phyloP scores from a whole-genome alignment of 352 stramenopile genomes.

The Pythium inflatum region DNA sequence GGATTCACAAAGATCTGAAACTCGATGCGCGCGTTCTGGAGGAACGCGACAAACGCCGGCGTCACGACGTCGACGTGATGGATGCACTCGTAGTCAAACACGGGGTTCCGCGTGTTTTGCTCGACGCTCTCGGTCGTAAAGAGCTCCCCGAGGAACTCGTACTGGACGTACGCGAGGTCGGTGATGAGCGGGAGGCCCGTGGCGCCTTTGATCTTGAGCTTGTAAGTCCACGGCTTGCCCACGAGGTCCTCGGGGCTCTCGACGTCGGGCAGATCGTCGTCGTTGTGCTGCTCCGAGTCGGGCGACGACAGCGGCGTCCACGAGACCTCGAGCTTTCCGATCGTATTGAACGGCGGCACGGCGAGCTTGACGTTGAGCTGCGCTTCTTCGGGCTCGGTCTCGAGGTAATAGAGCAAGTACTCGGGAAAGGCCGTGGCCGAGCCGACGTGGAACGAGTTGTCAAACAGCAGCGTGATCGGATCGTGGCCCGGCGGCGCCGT shows the following conservation, averaged over 20 bases:
- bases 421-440: slow-evolving; percentile 93
- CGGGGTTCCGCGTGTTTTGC: slow-evolving; percentile 83
- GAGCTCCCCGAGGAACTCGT: slow-evolving; percentile 92
- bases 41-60: slow-evolving; percentile 86
- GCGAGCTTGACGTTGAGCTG: slow-evolving; percentile 91
- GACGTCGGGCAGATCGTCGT: slow-evolving; percentile 72
- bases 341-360: slow-evolving; percentile 92
- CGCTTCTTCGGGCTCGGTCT: slow-evolving; percentile 90
- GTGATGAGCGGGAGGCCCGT: slow-evolving; percentile 89
- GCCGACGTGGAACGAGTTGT: slow-evolving; percentile 92
- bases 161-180: slow-evolving; percentile 91
- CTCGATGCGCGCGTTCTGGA: slow-evolving; percentile 79
- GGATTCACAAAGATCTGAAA: slow-evolving; percentile 91
- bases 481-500: slow-evolving; percentile 84
- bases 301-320: slow-evolving; percentile 88
- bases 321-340: slow-evolving; percentile 90
- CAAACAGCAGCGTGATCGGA: slow-evolving; percentile 91
- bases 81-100: slow-evolving; percentile 90
- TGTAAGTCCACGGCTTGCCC: slow-evolving; percentile 92
- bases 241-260: slow-evolving; percentile 78
- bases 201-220: slow-evolving; percentile 81
- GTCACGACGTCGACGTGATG: slow-evolving; percentile 89
- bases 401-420: slow-evolving; percentile 92
- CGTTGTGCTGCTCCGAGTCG: slow-evolving; percentile 66
- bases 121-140: slow-evolving; percentile 93